Evolutionary conservation across 2,329 filamentous ascomycete genomes (phyloP).

Genomic region (Bimuria novae-zelandiae): DNA sequence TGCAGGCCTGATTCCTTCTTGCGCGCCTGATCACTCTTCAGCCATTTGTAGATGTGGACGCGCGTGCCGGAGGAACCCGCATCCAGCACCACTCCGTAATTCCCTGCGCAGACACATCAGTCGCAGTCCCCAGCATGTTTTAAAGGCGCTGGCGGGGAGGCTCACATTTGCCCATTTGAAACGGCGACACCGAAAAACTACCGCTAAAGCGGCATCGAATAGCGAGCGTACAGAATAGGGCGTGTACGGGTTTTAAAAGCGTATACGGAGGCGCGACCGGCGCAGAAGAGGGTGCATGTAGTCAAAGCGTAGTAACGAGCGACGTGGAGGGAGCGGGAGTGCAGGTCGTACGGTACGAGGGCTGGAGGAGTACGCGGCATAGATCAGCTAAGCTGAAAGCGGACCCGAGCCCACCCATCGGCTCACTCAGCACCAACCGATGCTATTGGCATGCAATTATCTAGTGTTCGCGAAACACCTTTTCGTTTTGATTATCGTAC

Average conservation of each 20-base stretch:
- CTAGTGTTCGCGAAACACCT: too few species aligned
- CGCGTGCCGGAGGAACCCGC: slow-evolving; percentile 96
- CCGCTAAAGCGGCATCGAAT: slow-evolving; percentile 33
- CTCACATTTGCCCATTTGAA: slow-evolving; percentile 49
- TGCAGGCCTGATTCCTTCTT: slow-evolving; percentile 64
- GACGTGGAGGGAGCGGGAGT: slow-evolving; percentile 22
- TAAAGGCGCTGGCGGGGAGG: too few species aligned
- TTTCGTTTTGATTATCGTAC: too few species aligned
- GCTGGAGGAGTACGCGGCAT: neutral
- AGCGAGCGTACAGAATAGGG: slow-evolving; percentile 12
- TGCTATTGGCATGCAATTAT: neutral
- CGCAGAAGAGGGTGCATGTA: neutral
- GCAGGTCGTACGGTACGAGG: slow-evolving; percentile 7
- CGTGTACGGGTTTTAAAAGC: neutral
- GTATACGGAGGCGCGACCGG: slow-evolving; percentile 11
- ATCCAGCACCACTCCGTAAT: slow-evolving; percentile 94
- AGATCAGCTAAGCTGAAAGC: too few species aligned
- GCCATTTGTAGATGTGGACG: slow-evolving; percentile 93
- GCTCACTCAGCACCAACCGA: neutral
- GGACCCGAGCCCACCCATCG: neutral
- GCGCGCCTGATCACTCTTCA: slow-evolving; percentile 71
- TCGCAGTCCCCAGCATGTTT: slow-evolving; percentile 11
- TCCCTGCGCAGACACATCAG: slow-evolving; percentile 51
- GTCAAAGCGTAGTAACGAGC: slow-evolving; percentile 25
- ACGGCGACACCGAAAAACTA: slow-evolving; percentile 27